Conservation (phyloP, 139 green algal species). For the Mesotaenium endlicherianum region DNA sequence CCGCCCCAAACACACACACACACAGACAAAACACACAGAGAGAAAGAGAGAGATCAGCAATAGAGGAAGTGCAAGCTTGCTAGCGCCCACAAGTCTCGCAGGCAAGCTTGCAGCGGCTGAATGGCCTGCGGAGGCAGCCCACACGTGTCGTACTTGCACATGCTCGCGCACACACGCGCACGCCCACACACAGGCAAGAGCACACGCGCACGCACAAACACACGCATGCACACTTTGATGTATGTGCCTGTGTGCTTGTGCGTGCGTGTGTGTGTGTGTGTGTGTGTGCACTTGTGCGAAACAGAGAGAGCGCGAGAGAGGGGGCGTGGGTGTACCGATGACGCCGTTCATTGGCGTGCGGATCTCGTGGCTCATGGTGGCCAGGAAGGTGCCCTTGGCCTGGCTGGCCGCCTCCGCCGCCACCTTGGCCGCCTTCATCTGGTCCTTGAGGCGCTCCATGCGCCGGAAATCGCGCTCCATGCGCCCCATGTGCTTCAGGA, state of each 20-base stretch:
- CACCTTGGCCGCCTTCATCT: slow-evolving; percentile 51
- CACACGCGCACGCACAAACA: too few relatives aligned
- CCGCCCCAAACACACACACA: too few relatives aligned
- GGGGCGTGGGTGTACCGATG: slow-evolving; percentile 60
- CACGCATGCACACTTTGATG: too few relatives aligned
- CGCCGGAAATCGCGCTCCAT: slow-evolving; percentile 23
- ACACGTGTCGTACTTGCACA: too few relatives aligned
- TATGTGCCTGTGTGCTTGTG: too few relatives aligned
- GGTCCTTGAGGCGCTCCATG: slow-evolving; percentile 41
- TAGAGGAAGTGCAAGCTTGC: not conserved
- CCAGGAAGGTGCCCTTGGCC: slow-evolving; percentile 89
- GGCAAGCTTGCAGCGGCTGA: too few relatives aligned
- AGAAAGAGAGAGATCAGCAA: not conserved
- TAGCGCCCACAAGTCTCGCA: not conserved
- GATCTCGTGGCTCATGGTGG: slow-evolving; percentile 92
- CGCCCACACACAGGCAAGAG: too few relatives aligned
- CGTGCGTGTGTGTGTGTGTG: too few relatives aligned
- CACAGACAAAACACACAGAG: too few relatives aligned
- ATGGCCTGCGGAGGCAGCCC: too few relatives aligned
- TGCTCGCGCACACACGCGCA: too few relatives aligned
- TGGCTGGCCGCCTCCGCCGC: slow-evolving; percentile 70
- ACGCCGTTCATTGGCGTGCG: slow-evolving; percentile 92
- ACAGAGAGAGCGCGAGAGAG: not conserved
- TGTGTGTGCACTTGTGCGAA: too few relatives aligned
- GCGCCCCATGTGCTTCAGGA: not conserved